Evolutionary conservation across 768 basidiomycete genomes (phyloP), one percentile per base, ranked within the genome.

Genomic region (Hebeloma cylindrosporum): DNA sequence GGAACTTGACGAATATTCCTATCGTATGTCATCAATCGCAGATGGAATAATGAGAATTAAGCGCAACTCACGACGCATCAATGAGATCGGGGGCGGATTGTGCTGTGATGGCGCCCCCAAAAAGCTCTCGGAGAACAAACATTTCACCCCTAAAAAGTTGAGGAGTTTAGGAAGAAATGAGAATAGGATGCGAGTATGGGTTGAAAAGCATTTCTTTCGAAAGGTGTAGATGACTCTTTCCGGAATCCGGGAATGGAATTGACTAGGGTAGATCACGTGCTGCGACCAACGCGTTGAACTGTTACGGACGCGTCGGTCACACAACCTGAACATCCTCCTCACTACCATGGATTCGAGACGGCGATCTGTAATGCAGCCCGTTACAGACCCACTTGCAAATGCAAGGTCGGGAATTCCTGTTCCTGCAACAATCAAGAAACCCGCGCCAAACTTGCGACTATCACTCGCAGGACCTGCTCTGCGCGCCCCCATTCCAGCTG

Each of bases 101-200:
- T 7, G 79, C 74, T 5, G 70, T 75, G 47, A 99, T 91, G 9
- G 89, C 91, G 9, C 92, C 93, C 3, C 92, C 95, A 65, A 93
- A 99, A 0, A 99, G 78, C 5, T 74, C 62, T 51, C 76, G 72
- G 14, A 53, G 59, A 27, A 61, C 40, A 50, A 50, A 51, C 53
- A 59, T 59, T n/a, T n/a, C n/a, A n/a, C n/a, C n/a, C n/a, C n/a
- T n/a, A 37, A 10, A 17, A 23, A 37, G 26, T 29, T 7, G 8
- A 35, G 33, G 39, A 16, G 22, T 18, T 31, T 29, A 44, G 18
- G 41, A 17, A 18, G 17, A 25, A 32, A 29, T 40, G 31, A 10
- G 23, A 38, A 31, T n/a, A n/a, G n/a, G n/a, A n/a, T n/a, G n/a
- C n/a, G n/a, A n/a, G n/a, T n/a, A n/a, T n/a, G n/a, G n/a, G 17